phyloP scores from a whole-genome alignment of 2,329 filamentous ascomycete species.

The Colletotrichum orchidophilum region DNA sequence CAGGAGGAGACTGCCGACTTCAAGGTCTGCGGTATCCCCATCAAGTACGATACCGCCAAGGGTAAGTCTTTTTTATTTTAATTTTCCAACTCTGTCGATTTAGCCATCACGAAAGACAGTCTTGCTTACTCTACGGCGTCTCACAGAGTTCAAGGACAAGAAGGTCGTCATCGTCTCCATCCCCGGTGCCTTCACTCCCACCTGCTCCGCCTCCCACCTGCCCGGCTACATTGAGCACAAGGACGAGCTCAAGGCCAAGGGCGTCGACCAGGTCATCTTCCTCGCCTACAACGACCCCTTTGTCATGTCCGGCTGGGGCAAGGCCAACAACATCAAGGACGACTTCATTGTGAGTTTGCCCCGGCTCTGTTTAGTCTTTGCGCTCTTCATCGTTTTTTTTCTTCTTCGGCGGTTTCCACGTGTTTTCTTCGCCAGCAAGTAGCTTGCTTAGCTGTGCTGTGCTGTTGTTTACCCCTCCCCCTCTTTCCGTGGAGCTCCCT shows the following conservation, averaged over 20 bases:
- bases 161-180: conserved; percentile 66
- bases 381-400: not conserved
- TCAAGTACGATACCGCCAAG: conserved; percentile 82
- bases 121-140: conserved; percentile 36
- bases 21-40: conserved; percentile 80
- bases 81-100: not conserved
- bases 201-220: conserved; percentile 83
- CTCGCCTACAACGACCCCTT: conserved; percentile 87
- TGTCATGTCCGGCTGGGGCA: conserved; percentile 91
- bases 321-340: conserved; percentile 82
- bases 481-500: conserved; percentile 20
- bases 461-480: not conserved
- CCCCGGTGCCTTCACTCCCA: conserved; percentile 83
- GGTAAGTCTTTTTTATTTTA: conserved; percentile 58
- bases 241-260: conserved; percentile 77
- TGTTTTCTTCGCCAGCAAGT: not conserved
- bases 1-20: conserved; percentile 73
- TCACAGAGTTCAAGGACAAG: conserved; percentile 66
- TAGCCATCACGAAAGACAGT: not conserved
- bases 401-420: not conserved
- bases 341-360: conserved; percentile 64
- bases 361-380: not conserved
- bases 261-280: conserved; percentile 83
- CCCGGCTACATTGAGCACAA: conserved; percentile 81
- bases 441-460: not conserved